Conservation (phyloP, 148 eudicot genomes). For the Rhododendron ferrugineum region DNA sequence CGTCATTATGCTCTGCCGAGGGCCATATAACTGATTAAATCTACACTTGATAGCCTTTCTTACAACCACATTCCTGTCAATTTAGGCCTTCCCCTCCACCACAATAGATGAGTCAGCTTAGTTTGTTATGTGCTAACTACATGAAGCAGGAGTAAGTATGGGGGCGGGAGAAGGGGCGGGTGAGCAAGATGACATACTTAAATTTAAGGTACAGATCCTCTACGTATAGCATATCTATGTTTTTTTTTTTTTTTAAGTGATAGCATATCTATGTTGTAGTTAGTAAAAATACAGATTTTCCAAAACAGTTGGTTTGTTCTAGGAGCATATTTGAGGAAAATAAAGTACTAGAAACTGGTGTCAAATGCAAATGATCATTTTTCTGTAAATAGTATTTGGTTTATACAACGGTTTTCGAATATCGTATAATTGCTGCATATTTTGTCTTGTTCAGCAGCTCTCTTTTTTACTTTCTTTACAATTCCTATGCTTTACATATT, state of each 20-base stretch:
- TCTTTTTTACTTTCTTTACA: background rate
- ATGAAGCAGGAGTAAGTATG: background rate
- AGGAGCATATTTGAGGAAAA: background rate
- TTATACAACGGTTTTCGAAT: background rate
- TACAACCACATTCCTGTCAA: background rate
- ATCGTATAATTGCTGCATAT: background rate
- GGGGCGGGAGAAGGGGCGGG: background rate
- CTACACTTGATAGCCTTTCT: background rate
- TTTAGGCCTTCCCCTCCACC: background rate
- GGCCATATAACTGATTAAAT: background rate
- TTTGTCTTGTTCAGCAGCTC: background rate
- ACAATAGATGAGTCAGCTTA: background rate
- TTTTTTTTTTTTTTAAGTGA: no score
- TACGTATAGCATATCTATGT: background rate
- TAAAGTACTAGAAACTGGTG: background rate
- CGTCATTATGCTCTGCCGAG: background rate
- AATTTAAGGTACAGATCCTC: background rate
- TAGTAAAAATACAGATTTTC: background rate
- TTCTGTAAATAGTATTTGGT: background rate
- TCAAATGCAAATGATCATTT: background rate
- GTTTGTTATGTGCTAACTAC: background rate
- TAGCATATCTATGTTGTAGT: background rate
- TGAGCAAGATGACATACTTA: background rate
- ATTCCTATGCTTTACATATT: background rate
- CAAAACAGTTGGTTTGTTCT: background rate